These are phyloP conservation scores for Cytospora paraplurivora DNA, from an alignment of 2,329 filamentous ascomycete species.

Conservation along the genomic window DNA sequence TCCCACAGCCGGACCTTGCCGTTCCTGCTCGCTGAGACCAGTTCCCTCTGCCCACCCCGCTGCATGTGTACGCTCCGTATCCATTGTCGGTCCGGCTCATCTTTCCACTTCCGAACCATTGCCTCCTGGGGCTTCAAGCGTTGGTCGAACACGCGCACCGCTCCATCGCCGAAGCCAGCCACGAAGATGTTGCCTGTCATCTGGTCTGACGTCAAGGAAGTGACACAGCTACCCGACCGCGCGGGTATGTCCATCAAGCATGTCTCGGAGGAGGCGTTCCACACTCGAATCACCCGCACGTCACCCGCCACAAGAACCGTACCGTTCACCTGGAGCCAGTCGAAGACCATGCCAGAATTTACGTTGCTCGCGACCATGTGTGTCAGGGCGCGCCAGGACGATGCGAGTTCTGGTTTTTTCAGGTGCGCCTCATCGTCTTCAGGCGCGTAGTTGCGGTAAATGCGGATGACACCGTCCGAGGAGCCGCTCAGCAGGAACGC, in stretches of 20 bases:
- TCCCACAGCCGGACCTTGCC: conserved; percentile 97
- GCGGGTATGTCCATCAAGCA: conserved; percentile 94
- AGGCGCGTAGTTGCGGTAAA: conserved; percentile 90
- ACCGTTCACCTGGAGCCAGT: conserved; percentile 98
- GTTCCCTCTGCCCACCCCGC: conserved; percentile 86
- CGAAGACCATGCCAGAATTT: conserved; percentile 93
- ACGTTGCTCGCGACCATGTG: conserved; percentile 93
- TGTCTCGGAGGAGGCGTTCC: conserved; percentile 92
- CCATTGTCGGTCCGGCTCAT: conserved; percentile 84
- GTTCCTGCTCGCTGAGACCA: conserved; percentile 87
- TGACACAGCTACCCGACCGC: conserved; percentile 92
- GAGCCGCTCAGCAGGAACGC: conserved; percentile 93
- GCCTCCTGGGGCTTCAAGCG: conserved; percentile 79
- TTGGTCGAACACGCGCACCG: conserved; percentile 91
- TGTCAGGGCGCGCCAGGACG: conserved; percentile 87
- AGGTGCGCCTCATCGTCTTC: conserved; percentile 39
- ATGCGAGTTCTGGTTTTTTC: conserved; percentile 75
- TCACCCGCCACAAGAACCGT: conserved; percentile 95
- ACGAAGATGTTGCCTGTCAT: conserved; percentile 97
- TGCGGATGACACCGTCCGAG: conserved; percentile 89
- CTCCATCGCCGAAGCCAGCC: conserved; percentile 94
- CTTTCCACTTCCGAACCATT: conserved; percentile 97
- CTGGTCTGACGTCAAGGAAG: conserved; percentile 93
- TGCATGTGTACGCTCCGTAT: conserved; percentile 97
- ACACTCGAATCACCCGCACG: conserved; percentile 91